Percentiles rank a stretch among this genome's conserved stretches.
Evolutionary conservation across 768 basidiomycete species (phyloP).

Genomic region (Kwoniella dejecticola): DNA sequence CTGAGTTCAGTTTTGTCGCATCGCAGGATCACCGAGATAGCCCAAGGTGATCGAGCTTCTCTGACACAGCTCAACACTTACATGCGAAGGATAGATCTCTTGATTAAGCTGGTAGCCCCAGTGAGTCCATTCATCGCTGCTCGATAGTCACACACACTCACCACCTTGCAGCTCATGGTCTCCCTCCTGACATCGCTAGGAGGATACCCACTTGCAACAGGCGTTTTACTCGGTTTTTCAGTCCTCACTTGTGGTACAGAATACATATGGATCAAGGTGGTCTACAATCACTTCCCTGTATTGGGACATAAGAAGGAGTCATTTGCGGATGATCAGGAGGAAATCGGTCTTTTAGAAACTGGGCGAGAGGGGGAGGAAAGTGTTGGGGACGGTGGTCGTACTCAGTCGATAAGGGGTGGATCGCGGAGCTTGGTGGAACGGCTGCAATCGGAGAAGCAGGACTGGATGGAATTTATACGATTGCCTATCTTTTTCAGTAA

Average conservation of each 20-base stretch:
- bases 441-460: conserved; percentile 22
- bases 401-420: background rate
- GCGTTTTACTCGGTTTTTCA: conserved; percentile 30
- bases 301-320: conserved; percentile 12
- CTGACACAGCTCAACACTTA: conserved; percentile 51
- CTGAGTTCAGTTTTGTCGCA: background rate
- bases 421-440: background rate
- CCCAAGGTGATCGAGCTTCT: conserved; percentile 20
- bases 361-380: background rate
- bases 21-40: conserved; percentile 49
- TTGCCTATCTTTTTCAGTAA: conserved; percentile 52
- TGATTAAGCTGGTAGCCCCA: conserved; percentile 46
- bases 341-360: background rate
- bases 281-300: conserved; percentile 47
- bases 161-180: conserved; percentile 40
- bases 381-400: background rate
- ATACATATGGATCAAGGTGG: conserved; percentile 49
- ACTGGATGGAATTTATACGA: conserved; percentile 47
- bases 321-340: background rate
- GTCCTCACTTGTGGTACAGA: conserved; percentile 37
- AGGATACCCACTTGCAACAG: conserved; percentile 36
- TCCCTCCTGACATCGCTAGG: conserved; percentile 41
- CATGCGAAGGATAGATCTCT: conserved; percentile 47
- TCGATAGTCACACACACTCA: conserved; percentile 2
- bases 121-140: conserved; percentile 18